A percentile compares a stretch with the other conserved stretches of the same genome.
phyloP scores from a whole-genome alignment of 257 asterid species.

The Plectranthus barbatus region DNA sequence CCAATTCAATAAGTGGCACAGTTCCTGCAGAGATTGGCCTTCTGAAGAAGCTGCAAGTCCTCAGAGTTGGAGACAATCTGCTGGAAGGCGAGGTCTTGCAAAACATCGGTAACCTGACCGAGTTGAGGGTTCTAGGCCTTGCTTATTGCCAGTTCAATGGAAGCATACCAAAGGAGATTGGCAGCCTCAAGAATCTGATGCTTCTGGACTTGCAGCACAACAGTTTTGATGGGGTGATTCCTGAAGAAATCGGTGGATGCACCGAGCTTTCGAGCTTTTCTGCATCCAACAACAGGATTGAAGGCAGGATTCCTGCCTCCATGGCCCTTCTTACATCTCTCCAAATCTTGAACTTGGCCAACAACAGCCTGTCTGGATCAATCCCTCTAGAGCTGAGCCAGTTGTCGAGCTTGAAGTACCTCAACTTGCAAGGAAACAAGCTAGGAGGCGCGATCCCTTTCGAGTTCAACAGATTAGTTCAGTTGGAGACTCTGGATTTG shows the following conservation, averaged over 20 bases:
- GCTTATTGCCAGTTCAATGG: conserved; percentile 67
- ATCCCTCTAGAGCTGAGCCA: conserved; percentile 48
- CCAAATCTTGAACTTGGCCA: conserved; percentile 62
- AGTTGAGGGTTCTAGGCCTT: conserved; percentile 54
- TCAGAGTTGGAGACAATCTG: conserved; percentile 70
- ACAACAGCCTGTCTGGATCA: conserved; percentile 65
- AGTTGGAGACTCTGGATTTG: conserved; percentile 45
- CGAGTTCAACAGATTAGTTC: conserved; percentile 42
- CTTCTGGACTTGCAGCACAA: conserved; percentile 60
- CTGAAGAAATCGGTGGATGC: conserved; percentile 53
- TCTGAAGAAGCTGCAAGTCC: conserved; percentile 52
- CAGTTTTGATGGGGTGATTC: conserved; percentile 46
- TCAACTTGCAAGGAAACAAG: conserved; percentile 64
- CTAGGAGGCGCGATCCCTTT: conserved; percentile 58
- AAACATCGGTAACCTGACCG: conserved; percentile 47
- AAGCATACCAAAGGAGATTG: conserved; percentile 59
- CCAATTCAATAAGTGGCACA: conserved; percentile 48
- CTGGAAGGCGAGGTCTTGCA: conserved; percentile 45
- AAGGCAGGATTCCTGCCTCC: conserved; percentile 56
- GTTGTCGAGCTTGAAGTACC: conserved; percentile 41
- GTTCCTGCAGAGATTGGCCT: conserved; percentile 57
- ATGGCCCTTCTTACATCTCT: conserved; percentile 43
- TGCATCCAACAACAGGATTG: conserved; percentile 57
- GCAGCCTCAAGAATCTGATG: conserved; percentile 45
- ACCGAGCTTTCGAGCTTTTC: conserved; percentile 47